phyloP scores from a whole-genome alignment of 108 stramenopile species.

The Asterionellopsis glacialis region DNA sequence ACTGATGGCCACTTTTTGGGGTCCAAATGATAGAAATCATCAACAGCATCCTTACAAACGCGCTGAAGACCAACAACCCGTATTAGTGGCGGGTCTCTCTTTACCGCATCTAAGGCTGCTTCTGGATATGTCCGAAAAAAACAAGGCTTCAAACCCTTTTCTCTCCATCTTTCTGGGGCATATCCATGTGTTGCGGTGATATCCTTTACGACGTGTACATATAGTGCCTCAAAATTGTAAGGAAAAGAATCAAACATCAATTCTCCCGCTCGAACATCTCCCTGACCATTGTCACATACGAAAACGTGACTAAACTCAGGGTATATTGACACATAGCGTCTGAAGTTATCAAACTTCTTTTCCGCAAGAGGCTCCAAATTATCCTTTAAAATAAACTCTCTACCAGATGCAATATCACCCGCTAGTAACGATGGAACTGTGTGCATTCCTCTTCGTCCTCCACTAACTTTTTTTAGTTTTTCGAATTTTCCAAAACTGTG shows the following conservation, averaged over 20 bases:
- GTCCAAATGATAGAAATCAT: constrained; percentile 68
- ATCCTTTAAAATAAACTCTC: constrained; percentile 82
- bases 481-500: constrained; percentile 91
- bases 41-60: constrained; percentile 78
- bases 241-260: constrained; percentile 90
- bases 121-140: constrained; percentile 93
- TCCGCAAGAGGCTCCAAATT: constrained; percentile 87
- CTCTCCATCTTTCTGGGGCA: constrained; percentile 64
- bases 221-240: constrained; percentile 75
- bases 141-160: constrained; percentile 68
- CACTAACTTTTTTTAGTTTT: constrained; percentile 63
- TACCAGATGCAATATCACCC: constrained; percentile 91
- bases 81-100: constrained; percentile 69
- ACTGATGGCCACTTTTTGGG: constrained; percentile 72
- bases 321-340: constrained; percentile 88
- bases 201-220: constrained; percentile 88
- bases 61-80: constrained; percentile 65
- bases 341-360: constrained; percentile 94
- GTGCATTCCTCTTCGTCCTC: constrained; percentile 85
- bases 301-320: constrained; percentile 96
- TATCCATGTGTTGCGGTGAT: constrained; percentile 70
- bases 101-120: constrained; percentile 91
- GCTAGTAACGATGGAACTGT: constrained; percentile 92
- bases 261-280: constrained; percentile 96
- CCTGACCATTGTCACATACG: constrained; percentile 99